Conservation (phyloP, 805 yeast genomes). For the Citeromyces matritensis region DNA sequence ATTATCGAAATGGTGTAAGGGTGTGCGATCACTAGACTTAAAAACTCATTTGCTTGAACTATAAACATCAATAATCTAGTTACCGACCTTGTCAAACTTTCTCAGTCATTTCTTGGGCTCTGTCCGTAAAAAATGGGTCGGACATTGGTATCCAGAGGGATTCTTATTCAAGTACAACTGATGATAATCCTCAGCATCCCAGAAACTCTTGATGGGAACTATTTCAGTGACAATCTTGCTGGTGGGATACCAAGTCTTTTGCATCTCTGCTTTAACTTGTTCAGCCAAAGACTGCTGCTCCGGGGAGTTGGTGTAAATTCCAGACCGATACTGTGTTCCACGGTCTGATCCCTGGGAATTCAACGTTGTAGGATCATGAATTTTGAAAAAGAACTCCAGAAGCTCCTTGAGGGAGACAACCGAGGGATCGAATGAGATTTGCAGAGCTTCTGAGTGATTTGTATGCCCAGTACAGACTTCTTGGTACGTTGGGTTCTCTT, state of each 20-base stretch:
- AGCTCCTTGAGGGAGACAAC: slow-evolving; percentile 43
- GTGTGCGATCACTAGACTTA: not conserved
- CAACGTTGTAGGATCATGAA: slow-evolving; percentile 86
- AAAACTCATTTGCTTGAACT: not conserved
- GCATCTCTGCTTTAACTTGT: slow-evolving; percentile 33
- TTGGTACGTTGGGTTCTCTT: slow-evolving; percentile 41
- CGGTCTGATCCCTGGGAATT: slow-evolving; percentile 77
- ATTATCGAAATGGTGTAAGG: slow-evolving; percentile 5
- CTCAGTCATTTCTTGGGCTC: slow-evolving; percentile 21
- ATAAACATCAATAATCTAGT: not conserved
- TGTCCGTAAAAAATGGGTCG: slow-evolving; percentile 71
- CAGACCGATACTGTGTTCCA: slow-evolving; percentile 88
- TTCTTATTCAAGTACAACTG: slow-evolving; percentile 69
- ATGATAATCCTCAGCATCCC: slow-evolving; percentile 95
- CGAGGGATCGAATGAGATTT: slow-evolving; percentile 67
- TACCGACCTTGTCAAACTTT: not conserved
- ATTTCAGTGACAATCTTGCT: slow-evolving; percentile 56
- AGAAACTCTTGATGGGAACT: slow-evolving; percentile 53
- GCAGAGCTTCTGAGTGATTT: slow-evolving; percentile 69
- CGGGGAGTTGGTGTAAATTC: slow-evolving; percentile 45
- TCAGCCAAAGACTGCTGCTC: slow-evolving; percentile 28
- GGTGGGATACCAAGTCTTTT: slow-evolving; percentile 63
- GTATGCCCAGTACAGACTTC: slow-evolving; percentile 71
- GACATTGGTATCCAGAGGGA: slow-evolving; percentile 82
- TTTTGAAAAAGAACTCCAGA: slow-evolving; percentile 72